Conservation (phyloP, 208 protist genomes). For the Plasmodiophora brassicae region DNA sequence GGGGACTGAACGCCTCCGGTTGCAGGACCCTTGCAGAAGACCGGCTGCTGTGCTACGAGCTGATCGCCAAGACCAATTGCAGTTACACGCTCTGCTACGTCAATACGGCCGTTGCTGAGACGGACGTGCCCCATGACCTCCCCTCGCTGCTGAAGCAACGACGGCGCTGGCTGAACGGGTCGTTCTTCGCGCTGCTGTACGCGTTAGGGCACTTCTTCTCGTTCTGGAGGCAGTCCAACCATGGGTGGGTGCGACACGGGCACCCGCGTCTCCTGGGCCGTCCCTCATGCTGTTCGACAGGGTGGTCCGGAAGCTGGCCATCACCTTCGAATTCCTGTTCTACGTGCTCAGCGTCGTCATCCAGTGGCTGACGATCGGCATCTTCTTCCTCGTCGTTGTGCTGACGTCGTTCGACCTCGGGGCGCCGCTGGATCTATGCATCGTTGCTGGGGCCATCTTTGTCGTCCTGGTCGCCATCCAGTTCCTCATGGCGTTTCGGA, state of each 20-base stretch:
- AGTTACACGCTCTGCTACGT: slow-evolving; percentile 27
- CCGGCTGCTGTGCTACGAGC: slow-evolving; percentile 26
- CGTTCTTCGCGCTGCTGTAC: slow-evolving; percentile 33
- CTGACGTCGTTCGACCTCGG: background rate
- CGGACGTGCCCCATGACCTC: slow-evolving; percentile 18
- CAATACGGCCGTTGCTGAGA: slow-evolving; percentile 4
- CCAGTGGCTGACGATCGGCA: background rate
- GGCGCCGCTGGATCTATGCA: background rate
- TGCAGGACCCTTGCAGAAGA: slow-evolving; percentile 32
- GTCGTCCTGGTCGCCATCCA: background rate
- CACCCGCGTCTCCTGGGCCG: background rate
- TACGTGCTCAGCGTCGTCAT: background rate
- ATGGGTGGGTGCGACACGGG: background rate
- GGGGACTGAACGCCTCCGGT: no score
- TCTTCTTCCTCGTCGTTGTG: slow-evolving; percentile 12
- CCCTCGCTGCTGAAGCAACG: slow-evolving; percentile 29
- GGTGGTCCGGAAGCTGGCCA: background rate
- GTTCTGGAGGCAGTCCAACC: background rate
- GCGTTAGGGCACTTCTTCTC: slow-evolving; percentile 22
- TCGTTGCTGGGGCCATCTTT: background rate
- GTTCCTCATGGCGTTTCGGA: slow-evolving; percentile 25
- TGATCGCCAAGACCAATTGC: slow-evolving; percentile 33
- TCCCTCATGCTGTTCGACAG: background rate
- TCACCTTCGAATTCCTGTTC: slow-evolving; percentile 14
- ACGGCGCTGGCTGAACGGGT: slow-evolving; percentile 26